These are phyloP conservation scores for Fremontodendron californicum DNA, from an alignment of 345 rosid genomes.

Conservation along the genomic window DNA sequence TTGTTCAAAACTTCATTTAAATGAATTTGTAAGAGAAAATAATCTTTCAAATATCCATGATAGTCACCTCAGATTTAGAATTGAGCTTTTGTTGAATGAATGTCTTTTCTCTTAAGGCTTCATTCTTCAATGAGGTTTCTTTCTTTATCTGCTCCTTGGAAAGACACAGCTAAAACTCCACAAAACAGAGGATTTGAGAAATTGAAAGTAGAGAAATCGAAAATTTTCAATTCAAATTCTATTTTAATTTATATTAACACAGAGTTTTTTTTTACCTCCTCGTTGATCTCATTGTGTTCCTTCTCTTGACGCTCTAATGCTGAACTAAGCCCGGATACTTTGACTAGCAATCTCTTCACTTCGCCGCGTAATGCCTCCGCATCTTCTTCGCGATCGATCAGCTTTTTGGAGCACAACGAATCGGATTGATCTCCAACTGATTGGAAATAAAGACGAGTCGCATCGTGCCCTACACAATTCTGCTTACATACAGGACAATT, in stretches of 20 bases:
- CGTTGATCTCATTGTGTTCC: conserved; percentile 45
- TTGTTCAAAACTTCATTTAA: not conserved
- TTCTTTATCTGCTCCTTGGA: conserved; percentile 45
- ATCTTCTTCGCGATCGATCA: conserved; percentile 40
- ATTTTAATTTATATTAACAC: not conserved
- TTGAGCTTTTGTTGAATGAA: conserved; percentile 44
- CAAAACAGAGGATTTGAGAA: not conserved
- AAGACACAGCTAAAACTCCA: conserved; percentile 44
- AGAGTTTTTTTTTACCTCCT: conserved; percentile 39
- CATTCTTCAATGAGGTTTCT: conserved; percentile 55
- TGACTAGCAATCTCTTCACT: conserved; percentile 58
- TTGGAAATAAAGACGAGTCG: conserved; percentile 73
- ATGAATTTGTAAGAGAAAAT: not conserved
- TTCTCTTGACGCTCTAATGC: conserved; percentile 46
- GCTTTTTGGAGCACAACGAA: conserved; percentile 25
- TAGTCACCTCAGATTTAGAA: conserved; percentile 56
- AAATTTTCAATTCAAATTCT: not conserved
- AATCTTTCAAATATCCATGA: not conserved
- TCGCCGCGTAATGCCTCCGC: conserved; percentile 45
- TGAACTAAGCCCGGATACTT: conserved; percentile 45
- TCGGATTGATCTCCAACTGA: conserved; percentile 61
- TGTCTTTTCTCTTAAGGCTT: conserved; percentile 51
- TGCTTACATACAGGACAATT: conserved; percentile 92
- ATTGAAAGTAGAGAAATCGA: not conserved
- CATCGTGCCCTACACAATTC: conserved; percentile 46